A percentile compares a stretch with the other conserved stretches of the same genome.
Evolutionary conservation across 257 asterid genomes (phyloP).

Genomic region (Coffea eugenioides): DNA sequence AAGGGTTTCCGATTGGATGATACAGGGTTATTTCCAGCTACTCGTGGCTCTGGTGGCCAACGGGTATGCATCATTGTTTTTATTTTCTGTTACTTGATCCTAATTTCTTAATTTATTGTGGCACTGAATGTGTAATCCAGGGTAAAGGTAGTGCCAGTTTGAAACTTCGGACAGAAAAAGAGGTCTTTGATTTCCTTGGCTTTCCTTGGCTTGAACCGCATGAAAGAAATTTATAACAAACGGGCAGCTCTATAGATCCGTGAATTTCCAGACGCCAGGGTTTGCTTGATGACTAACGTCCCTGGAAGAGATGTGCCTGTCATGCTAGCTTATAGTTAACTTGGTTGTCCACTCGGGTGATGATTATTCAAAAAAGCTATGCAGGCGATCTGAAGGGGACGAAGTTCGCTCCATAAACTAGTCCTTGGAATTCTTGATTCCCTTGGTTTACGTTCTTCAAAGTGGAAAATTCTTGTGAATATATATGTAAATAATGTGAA

Average conservation of each 20-base stretch:
- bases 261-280: not conserved
- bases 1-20: slow-evolving; percentile 49
- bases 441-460: not conserved
- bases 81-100: slow-evolving; percentile 3
- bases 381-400: not conserved
- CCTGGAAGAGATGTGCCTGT: not conserved
- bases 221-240: slow-evolving; percentile 68
- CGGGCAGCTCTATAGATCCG: not conserved
- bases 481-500: slow-evolving; percentile 8
- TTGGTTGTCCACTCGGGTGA: not conserved
- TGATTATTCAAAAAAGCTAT: not conserved
- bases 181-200: slow-evolving; percentile 88
- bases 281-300: not conserved
- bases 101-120: slow-evolving; percentile 4
- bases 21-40: slow-evolving; percentile 47
- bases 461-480: not conserved
- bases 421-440: too few species aligned
- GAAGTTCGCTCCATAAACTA: not conserved
- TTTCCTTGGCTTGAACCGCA: slow-evolving; percentile 83
- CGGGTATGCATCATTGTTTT: slow-evolving; percentile 41
- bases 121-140: slow-evolving; percentile 35
- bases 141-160: slow-evolving; percentile 77
- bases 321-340: not conserved
- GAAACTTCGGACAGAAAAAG: slow-evolving; percentile 75
- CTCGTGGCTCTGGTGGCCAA: slow-evolving; percentile 30